Evolutionary conservation across 768 basidiomycete species (phyloP).

Genomic region (Serendipita sp.): DNA sequence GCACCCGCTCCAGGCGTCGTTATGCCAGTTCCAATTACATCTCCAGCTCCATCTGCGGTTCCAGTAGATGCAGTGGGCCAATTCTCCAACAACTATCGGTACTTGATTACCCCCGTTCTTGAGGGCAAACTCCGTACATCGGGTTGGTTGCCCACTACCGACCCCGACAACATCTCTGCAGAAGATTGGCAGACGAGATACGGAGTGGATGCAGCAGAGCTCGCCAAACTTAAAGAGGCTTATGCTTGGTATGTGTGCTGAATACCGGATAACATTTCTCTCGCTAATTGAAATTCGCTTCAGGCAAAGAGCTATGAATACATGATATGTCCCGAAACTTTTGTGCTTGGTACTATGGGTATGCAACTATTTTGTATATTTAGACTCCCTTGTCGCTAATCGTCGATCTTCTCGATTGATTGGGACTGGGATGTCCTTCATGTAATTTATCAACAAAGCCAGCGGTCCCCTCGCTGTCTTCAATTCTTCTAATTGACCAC

Average conservation of each 20-base stretch:
- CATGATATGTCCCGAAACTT: too few species aligned
- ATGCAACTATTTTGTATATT: too few species aligned
- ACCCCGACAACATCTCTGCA: background rate
- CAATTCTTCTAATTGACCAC: too few species aligned
- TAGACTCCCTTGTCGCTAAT: too few species aligned
- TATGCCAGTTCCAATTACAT: background rate
- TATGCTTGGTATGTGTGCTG: background rate
- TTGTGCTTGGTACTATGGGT: too few species aligned
- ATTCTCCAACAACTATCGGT: background rate
- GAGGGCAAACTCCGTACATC: background rate
- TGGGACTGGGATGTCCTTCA: too few species aligned
- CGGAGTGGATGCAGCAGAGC: background rate
- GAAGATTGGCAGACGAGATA: background rate
- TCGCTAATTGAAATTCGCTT: background rate
- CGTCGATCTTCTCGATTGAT: too few species aligned
- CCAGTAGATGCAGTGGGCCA: background rate
- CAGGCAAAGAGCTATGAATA: too few species aligned
- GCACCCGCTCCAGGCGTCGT: background rate
- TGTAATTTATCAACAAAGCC: too few species aligned
- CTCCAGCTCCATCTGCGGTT: too few species aligned
- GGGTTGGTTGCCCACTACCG: background rate
- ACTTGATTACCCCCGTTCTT: background rate
- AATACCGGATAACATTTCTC: background rate
- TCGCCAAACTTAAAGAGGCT: background rate
- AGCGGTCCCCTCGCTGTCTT: too few species aligned